Evolutionary conservation across 345 rosid species (phyloP), one percentile per base, ranked within the genome.

Genomic region (Salix koriyanagi): DNA sequence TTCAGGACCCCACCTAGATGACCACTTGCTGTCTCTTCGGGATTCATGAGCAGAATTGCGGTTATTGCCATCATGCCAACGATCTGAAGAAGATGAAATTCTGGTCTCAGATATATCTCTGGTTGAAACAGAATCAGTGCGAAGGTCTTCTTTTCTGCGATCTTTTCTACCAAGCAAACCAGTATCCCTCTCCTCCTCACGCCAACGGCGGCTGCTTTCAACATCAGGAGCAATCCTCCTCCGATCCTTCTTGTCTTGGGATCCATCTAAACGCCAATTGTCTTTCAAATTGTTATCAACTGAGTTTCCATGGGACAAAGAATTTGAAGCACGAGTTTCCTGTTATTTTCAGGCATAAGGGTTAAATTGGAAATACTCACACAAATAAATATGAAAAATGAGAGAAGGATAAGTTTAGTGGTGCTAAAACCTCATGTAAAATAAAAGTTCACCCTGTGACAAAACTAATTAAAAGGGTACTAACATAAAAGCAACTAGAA

Each of bases 1-100:
- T 30, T 93, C 98, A 77, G 98, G 97, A 80, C 99, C 98, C 99
- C 98, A 96, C 70, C 98, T 88, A 21, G 97, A 91, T 28, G 97
- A 88, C 99, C 98, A 96, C 76, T 96, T 96, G 83, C 82, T 87
- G 79, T 96, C 98, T 54, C 99, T 88, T 12, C 96, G 88, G 50
- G 96, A 48, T 80, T 95, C 97, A 81, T 83, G 84, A 81, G 88
- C 88, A 80, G 89, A 79, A 82, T 67, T 88, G 79, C 94, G 95
- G 79, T 81, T 77, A 73, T 70, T 83, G 70, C 74, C 80, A 75
- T 92, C 97, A 74, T 83, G 78, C 97, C 97, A 85, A 80, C 91
- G 87, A 81, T 91, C 97, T 67, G 92, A 77, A 81, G 91, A 81
- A 7, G 91, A 80, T 76, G 84, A 67, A 56, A 81, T 58, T 85